Base-by-base conservation (phyloP, 2,329 filamentous ascomycete genomes). In the Xylaria sp. region DNA sequence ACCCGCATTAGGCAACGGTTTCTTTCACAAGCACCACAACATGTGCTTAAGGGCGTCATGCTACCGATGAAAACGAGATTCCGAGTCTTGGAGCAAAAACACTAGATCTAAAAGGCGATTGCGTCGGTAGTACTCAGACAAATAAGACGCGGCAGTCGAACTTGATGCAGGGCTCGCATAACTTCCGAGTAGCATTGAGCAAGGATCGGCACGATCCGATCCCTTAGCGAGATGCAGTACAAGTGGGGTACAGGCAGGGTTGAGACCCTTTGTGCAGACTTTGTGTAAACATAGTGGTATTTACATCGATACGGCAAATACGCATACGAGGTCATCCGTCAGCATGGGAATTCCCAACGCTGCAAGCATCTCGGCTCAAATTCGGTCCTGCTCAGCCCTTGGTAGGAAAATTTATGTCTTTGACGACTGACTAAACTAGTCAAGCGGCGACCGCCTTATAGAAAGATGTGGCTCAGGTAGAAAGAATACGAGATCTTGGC, bases 401-500 rank as follows among this genome's bases (percentile, higher is more conserved):
- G 18, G 8, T n/a, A 32, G 6, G 9, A 12, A 52, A 32, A 32
- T 52, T 5, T 52, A 15, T 12, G 2, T 3, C n/a, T 13, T 25
- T 1, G 7, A 20, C 18, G 13, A 15, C 23, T 25, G 12, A 23
- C 48, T n/a, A 9, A 15, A 34, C n/a, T n/a, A n/a, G n/a, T n/a
- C n/a, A n/a, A n/a, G n/a, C 28, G 48, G 48, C 25, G 41, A 43
- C n/a, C 43, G 43, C 20, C 43, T 20, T 55, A n/a, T 55, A 30
- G 32, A 18, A 36, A 36, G 32, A 20, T 41, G 34, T 36, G 53
- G 32, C 25, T 53, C 41, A 41, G 46, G 30, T 36, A 36, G 41
- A 32, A n/a, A 46, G 56, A 73, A 76, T 75, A 76, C 74, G 74
- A 76, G 74, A 69, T 75, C 70, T 74, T 73, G 74, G 74, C 74